phyloP scores from a whole-genome alignment of 495 filamentous ascomycete species.

The Penicillium samsonianum region DNA sequence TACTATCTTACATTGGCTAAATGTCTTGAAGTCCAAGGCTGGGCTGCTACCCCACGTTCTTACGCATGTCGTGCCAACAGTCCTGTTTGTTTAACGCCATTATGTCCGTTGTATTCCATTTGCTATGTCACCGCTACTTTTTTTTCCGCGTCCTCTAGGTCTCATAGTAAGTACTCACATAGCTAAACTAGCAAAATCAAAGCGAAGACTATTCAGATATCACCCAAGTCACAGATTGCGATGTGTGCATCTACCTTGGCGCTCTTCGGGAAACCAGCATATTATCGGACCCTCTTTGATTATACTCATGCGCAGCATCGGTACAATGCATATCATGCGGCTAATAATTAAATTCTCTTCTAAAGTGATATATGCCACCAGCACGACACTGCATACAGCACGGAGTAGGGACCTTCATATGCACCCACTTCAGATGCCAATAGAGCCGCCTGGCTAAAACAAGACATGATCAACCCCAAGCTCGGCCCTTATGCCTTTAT shows the following conservation, averaged over 20 bases:
- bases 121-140: not conserved
- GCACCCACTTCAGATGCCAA: not conserved
- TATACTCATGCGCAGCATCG: not conserved
- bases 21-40: not conserved
- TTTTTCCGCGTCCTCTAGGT: not conserved
- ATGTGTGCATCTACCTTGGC: not conserved
- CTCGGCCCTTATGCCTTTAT: not conserved
- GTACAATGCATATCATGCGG: constrained; percentile 28
- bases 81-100: not conserved
- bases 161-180: not conserved
- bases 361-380: not conserved
- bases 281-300: not conserved
- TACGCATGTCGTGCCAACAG: not conserved
- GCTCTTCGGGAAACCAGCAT: not conserved
- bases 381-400: not conserved
- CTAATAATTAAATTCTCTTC: not conserved
- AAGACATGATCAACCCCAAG: not conserved
- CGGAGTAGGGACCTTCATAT: constrained; percentile 1
- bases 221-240: not conserved
- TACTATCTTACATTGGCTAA: not conserved
- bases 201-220: not conserved
- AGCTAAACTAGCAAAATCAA: not conserved
- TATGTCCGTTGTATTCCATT: not conserved
- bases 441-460: not conserved
- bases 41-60: not conserved